Conservation (phyloP, 1,139 yeast genomes). For the Yamadazyma siamensis region DNA sequence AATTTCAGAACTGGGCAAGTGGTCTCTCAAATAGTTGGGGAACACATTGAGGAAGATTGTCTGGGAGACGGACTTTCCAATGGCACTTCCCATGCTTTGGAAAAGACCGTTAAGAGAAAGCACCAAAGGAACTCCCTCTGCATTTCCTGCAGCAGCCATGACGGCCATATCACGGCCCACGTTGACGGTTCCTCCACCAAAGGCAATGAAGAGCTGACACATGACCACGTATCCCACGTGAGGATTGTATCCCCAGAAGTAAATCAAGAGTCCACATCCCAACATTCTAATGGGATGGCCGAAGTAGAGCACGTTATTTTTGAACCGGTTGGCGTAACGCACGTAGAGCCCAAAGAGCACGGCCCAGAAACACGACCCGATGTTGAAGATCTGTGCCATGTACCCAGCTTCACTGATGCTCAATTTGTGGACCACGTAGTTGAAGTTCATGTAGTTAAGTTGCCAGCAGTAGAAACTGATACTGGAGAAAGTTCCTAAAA, state of each 20-base stretch:
- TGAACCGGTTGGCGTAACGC: constrained; percentile 4
- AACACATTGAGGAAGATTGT: constrained; percentile 3
- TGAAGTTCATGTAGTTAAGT: constrained; percentile 2
- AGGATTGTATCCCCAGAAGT: constrained; percentile 3
- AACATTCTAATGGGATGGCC: constrained; percentile 5
- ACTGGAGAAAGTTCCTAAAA: constrained; percentile 1
- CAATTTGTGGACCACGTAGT: constrained; percentile 3
- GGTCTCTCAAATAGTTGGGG: constrained; percentile 1
- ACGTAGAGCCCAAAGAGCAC: constrained; percentile 5
- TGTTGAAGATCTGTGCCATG: constrained; percentile 5
- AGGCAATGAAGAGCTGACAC: constrained; percentile 6
- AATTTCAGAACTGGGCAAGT: constrained; percentile 2
- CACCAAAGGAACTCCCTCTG: constrained; percentile 5
- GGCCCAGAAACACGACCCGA: constrained; percentile 8
- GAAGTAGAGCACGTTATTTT: constrained; percentile 4
- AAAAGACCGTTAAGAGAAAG: constrained; percentile 6
- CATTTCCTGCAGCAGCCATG: constrained; percentile 6
- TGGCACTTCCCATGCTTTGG: constrained; percentile 5
- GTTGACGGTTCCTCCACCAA: constrained; percentile 6
- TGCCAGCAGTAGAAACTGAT: constrained; percentile 7
- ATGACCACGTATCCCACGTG: constrained; percentile 5
- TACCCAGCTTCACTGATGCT: constrained; percentile 4
- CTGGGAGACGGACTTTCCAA: constrained; percentile 3
- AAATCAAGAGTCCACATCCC: constrained; percentile 6
- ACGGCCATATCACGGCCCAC: constrained; percentile 7